A percentile compares a stretch with the other conserved stretches of the same genome.
Conservation (phyloP, 257 asterid species). For the Phtheirospermum japonicum region DNA sequence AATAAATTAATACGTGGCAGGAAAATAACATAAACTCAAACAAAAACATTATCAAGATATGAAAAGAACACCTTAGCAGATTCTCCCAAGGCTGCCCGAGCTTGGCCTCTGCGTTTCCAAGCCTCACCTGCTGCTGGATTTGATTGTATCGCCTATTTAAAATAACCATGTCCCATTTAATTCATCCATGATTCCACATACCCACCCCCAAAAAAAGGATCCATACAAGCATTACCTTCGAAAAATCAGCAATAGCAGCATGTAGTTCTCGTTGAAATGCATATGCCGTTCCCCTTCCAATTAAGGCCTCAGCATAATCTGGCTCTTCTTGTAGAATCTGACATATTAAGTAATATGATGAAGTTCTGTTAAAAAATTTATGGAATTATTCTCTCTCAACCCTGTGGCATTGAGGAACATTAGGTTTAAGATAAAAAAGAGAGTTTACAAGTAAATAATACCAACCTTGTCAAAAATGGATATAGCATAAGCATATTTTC, state of each 20-base stretch:
- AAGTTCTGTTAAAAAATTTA: constrained; percentile 7
- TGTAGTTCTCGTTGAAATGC: constrained; percentile 96
- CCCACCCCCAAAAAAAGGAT: constrained; percentile 13
- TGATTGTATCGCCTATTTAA: constrained; percentile 74
- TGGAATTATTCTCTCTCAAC: constrained; percentile 24
- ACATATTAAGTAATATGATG: constrained; percentile 26
- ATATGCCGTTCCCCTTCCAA: constrained; percentile 98
- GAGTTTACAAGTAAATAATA: constrained; percentile 21
- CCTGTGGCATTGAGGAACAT: constrained; percentile 24
- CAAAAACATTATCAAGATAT: constrained; percentile 12
- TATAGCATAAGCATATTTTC: constrained; percentile 79
- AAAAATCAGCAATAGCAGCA: constrained; percentile 92
- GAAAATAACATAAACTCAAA: constrained; percentile 6
- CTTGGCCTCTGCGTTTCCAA: constrained; percentile 99
- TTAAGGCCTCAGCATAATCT: constrained; percentile 88
- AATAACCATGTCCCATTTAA: constrained; percentile 29
- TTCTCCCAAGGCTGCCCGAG: constrained; percentile 97
- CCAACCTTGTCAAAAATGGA: constrained; percentile 91
- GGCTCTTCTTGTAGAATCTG: constrained; percentile 92
- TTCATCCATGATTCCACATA: constrained; percentile 26
- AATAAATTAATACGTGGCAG: constrained; percentile 15
- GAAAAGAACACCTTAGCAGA: constrained; percentile 66
- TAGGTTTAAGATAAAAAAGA: constrained; percentile 22
- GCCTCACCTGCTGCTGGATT: constrained; percentile 98
- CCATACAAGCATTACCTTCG: constrained; percentile 55